Base-by-base conservation (phyloP, 2,329 filamentous ascomycete genomes). In the Amphichorda felina region DNA sequence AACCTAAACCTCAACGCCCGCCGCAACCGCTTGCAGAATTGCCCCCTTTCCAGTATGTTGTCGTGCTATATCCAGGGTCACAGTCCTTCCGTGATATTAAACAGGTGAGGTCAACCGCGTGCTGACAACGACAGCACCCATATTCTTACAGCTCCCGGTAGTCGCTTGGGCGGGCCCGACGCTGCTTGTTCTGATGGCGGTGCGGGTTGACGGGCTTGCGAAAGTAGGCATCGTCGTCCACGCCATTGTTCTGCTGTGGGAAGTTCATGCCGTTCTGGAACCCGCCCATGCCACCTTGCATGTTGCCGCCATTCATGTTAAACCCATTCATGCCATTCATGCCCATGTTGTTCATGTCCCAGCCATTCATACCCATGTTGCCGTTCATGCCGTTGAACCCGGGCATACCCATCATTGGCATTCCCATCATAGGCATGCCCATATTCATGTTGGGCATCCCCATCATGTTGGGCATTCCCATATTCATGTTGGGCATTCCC, bases 121-220 rank as follows among this genome's bases (percentile, higher is more conserved):
- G n/a, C n/a, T n/a, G n/a, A n/a, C n/a, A n/a, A n/a, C n/a, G n/a
- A n/a, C n/a, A n/a, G n/a, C n/a, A n/a, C n/a, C n/a, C n/a, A n/a
- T n/a, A n/a, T 10, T 30, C 37, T 63, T 51, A 88, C 33, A 94
- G 67, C 63, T 94, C 85, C 43, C 84, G 74, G 56, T 91, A 96
- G 60, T 98, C 91, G 54, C 85, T 91, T 9, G 88, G 88, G 37
- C 91, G 73, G 37, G 84, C 76, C 47, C 85, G 71, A 44, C 81
- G 75, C 48, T 86, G 79, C 48, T 82, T 75, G 50, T 87, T 85
- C 56, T 88, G 81, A 53, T 91, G 84, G 34, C 91, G 76, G 53
- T 94, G 84, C 3, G 88, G 89, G 53, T 98, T 98, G 42, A 96
- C 84, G 0, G 91, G 91, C 56, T 94, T 89, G 39, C 91, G 75